Percentiles rank a stretch among this genome's conserved stretches.
Evolutionary conservation across 2,329 filamentous ascomycete genomes (phyloP).

Genomic region (Fusarium cicatricum): DNA sequence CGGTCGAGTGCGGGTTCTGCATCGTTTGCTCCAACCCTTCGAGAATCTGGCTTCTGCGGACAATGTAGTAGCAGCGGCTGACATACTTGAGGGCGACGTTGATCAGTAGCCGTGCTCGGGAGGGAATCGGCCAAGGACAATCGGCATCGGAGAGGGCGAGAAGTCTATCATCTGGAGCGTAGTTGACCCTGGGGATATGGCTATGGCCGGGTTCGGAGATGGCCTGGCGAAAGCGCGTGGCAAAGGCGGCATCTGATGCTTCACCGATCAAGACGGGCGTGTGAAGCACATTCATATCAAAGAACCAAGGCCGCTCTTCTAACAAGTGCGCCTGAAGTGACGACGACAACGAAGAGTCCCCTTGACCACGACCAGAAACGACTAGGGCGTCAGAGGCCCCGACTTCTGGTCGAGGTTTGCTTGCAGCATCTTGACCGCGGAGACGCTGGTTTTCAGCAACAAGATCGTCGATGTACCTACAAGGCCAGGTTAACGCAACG

Average conservation of each 20-base stretch:
- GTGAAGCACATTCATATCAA: conserved; percentile 45
- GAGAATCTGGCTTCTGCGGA: conserved; percentile 49
- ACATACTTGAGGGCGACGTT: conserved; percentile 53
- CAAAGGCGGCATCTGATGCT: conserved; percentile 48
- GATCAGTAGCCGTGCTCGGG: conserved; percentile 40
- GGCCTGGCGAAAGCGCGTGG: conserved; percentile 48
- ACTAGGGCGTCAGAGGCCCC: conserved; percentile 18
- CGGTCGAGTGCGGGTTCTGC: conserved; percentile 45
- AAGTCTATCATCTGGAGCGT: conserved; percentile 44
- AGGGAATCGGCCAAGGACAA: conserved; percentile 50
- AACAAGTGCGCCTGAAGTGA: conserved; percentile 33
- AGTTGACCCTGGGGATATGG: conserved; percentile 48
- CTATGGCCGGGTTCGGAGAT: conserved; percentile 43
- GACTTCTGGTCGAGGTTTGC: conserved; percentile 27
- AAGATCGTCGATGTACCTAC: conserved; percentile 48
- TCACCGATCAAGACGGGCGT: conserved; percentile 49
- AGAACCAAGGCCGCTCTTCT: conserved; percentile 46
- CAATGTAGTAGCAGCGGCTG: conserved; percentile 52
- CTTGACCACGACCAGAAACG: conserved; percentile 1
- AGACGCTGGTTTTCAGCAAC: conserved; percentile 47
- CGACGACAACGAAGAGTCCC: conserved; percentile 8
- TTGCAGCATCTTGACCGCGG: conserved; percentile 17
- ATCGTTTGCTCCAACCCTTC: conserved; percentile 50
- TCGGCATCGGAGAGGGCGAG: conserved; percentile 42
- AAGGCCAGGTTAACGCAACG: neutral